Evolutionary conservation across 306 rosid genomes (phyloP).

Genomic region (Fragaria vesca): DNA sequence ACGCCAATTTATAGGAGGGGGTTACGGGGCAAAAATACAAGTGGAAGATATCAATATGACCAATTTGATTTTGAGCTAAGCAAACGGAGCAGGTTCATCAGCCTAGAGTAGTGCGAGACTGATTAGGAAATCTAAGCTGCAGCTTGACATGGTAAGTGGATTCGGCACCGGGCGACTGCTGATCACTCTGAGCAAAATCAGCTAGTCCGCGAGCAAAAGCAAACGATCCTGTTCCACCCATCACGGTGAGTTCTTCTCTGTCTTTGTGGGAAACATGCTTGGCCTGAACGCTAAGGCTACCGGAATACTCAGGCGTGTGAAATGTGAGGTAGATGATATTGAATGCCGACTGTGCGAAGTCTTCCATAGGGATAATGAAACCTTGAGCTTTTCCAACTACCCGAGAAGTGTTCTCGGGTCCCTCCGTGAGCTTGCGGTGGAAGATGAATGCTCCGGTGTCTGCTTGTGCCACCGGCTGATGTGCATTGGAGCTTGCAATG

Average conservation of each 20-base stretch:
- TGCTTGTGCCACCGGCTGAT: conserved; percentile 1
- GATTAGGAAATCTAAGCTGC: conserved; percentile 52
- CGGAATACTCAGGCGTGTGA: conserved; percentile 54
- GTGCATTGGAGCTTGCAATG: conserved; percentile 24
- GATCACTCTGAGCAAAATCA: conserved; percentile 40
- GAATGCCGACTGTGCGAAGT: conserved; percentile 59
- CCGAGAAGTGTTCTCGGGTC: conserved; percentile 65
- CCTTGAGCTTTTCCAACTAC: conserved; percentile 70
- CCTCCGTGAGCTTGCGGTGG: conserved; percentile 60
- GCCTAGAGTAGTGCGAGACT: conserved; percentile 32
- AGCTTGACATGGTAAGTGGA: conserved; percentile 58
- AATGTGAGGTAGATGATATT: conserved; percentile 70
- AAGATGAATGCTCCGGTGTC: conserved; percentile 56
- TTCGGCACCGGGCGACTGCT: conserved; percentile 16
- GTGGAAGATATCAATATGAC: neutral
- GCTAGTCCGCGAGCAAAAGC: conserved; percentile 90
- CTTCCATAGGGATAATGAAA: conserved; percentile 60
- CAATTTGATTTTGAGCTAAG: neutral
- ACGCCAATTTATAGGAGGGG: neutral
- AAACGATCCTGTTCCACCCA: conserved; percentile 87
- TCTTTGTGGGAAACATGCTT: conserved; percentile 34
- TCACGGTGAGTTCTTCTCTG: conserved; percentile 46
- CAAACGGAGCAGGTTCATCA: conserved; percentile 15
- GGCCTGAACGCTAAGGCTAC: conserved; percentile 67
- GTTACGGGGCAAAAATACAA: neutral